Conservation (phyloP, 352 stramenopile genomes). For the Aphanomyces euteiches region DNA sequence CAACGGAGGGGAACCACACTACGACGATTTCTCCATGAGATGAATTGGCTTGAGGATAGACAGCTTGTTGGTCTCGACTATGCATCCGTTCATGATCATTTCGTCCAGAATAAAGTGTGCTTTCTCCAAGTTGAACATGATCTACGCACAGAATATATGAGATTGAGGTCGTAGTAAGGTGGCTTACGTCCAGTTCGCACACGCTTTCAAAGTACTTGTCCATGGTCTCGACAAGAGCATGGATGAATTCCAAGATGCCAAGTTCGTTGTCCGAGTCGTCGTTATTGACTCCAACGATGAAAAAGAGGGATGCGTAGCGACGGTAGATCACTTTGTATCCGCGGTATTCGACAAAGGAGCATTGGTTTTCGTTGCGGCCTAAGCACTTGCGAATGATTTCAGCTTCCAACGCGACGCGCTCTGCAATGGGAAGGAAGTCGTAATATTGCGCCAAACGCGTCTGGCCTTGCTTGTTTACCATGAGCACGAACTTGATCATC, state of each 20-base stretch:
- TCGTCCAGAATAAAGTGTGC: conserved; percentile 89
- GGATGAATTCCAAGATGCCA: conserved; percentile 99
- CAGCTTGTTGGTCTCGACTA: conserved; percentile 99
- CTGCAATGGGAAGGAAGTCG: conserved; percentile 98
- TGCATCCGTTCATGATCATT: conserved; percentile 99
- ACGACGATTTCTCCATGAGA: conserved; percentile 96
- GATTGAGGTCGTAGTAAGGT: not conserved
- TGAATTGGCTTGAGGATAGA: conserved; percentile 98
- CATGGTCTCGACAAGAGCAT: conserved; percentile 99
- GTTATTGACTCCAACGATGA: conserved; percentile 98
- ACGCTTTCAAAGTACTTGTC: conserved; percentile 99
- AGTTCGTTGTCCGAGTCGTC: conserved; percentile 98
- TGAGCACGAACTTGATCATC: conserved; percentile 95
- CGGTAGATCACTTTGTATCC: conserved; percentile 99
- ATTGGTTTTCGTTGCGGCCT: conserved; percentile 96
- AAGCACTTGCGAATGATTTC: conserved; percentile 99
- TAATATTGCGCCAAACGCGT: conserved; percentile 99
- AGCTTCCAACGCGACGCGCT: conserved; percentile 96
- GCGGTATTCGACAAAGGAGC: conserved; percentile 99
- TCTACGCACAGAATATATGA: conserved; percentile 41
- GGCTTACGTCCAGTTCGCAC: conserved; percentile 82
- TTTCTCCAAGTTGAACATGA: conserved; percentile 92
- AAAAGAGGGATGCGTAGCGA: conserved; percentile 99
- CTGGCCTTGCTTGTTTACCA: conserved; percentile 99
- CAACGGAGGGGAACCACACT: conserved; percentile 25